Conservation (phyloP, 176 grass and related monocot species). For the maize (Zea mays) region DNA sequence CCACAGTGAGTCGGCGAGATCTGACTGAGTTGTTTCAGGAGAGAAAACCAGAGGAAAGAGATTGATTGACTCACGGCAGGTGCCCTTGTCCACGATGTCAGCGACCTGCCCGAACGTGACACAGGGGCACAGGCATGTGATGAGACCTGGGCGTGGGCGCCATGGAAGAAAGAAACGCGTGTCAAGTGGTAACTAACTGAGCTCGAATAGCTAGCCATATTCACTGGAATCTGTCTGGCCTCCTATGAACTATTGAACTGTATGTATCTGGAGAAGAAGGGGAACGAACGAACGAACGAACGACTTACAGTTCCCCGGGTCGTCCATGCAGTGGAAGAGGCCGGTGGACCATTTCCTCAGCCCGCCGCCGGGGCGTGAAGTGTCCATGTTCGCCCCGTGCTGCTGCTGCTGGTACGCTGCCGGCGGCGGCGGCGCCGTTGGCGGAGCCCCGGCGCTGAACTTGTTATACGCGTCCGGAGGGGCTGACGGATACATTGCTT, state of each 20-base stretch:
- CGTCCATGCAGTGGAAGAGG: conserved; percentile 97
- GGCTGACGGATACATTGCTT: conserved; percentile 64
- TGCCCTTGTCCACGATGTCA: conserved; percentile 77
- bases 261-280: neutral
- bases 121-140: conserved; percentile 87
- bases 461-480: conserved; percentile 50
- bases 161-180: conserved; percentile 4
- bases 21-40: too few species aligned
- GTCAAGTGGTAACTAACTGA: neutral
- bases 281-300: neutral
- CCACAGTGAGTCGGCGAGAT: too few species aligned
- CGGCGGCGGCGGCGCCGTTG: conserved; percentile 45
- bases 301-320: conserved; percentile 82
- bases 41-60: neutral
- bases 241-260: neutral
- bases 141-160: conserved; percentile 67
- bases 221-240: too few species aligned
- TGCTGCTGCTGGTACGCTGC: conserved; percentile 38
- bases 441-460: conserved; percentile 24
- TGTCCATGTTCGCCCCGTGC: conserved; percentile 49
- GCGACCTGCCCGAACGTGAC: conserved; percentile 92
- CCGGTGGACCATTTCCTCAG: conserved; percentile 77
- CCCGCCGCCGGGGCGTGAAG: conserved; percentile 21
- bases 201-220: neutral
- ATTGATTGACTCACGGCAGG: conserved; percentile 61